Base-by-base conservation (phyloP, 2,329 filamentous ascomycete genomes). In the Waltergamsia citrina region DNA sequence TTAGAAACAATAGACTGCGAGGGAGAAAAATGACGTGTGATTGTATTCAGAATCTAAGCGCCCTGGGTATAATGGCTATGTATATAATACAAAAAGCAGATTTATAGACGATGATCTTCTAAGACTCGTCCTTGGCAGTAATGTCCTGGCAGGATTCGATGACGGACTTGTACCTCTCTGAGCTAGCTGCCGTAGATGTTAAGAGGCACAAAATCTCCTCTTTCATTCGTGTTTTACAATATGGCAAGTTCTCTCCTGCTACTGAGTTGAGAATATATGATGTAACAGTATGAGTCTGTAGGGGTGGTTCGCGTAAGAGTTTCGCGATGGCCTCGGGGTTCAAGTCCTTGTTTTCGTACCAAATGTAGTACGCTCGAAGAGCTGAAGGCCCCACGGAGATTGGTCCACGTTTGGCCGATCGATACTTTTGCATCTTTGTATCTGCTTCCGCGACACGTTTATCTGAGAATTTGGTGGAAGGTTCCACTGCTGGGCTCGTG, bases 291-390 rank as follows among this genome's bases (percentile, higher is more conserved):
- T 45, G 52, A 0, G 53, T 59, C 40, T 69, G 60, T 3, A 85
- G 50, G 3, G 80, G 77, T 11, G 77, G 76, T 8, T 74, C 58
- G 3, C 78, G 64, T n/a, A 81, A 54, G 2, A 81, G 41, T 3
- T 48, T 53, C 3, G 75, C 75, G 12, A 82, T 59, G 1, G 60
- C 54, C 1, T 54, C 46, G 0, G 76, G 60, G 0, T 50, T 42
- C 14, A 82, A 56, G 10, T 62, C 56, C 7, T 64, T 51, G 37
- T 75, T 65, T 4, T 55, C 41, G 35, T 76, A 60, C 81, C 81
- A 85, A 15, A 85, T 53, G 41, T 68, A 71, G 45, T 83, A 85
- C 2, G 75, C 65, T 11, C 74, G 66, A 2, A 83, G 52, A 3
- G 56, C 48, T 2, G 62, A 43, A 3, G 48, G 52, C 15, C 39